These are phyloP conservation scores for Phytophthora palmivora DNA, from an alignment of 352 stramenopile species.

Conservation along the genomic window DNA sequence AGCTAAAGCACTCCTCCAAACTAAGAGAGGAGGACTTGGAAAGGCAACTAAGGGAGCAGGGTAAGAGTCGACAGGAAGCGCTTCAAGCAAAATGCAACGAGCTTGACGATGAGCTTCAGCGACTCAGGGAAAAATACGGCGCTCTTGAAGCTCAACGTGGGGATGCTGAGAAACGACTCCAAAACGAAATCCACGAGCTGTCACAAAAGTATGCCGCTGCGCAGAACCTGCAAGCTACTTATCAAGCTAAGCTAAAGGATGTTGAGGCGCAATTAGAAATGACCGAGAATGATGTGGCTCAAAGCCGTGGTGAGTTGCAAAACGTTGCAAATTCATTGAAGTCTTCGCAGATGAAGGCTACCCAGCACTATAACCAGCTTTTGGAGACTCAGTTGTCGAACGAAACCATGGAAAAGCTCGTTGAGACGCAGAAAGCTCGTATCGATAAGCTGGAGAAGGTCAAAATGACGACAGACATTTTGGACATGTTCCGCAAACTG, in stretches of 20 bases:
- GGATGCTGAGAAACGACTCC: slow-evolving; percentile 40
- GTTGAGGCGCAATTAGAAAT: slow-evolving; percentile 56
- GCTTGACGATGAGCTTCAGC: slow-evolving; percentile 36
- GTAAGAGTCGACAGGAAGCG: slow-evolving; percentile 36
- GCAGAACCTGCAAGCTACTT: slow-evolving; percentile 31
- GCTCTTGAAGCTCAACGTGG: slow-evolving; percentile 38
- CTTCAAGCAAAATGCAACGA: slow-evolving; percentile 43
- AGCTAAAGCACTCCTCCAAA: slow-evolving; percentile 32
- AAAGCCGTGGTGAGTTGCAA: slow-evolving; percentile 55
- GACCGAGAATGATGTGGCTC: slow-evolving; percentile 58
- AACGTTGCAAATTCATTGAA: slow-evolving; percentile 62
- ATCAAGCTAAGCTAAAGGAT: slow-evolving; percentile 37
- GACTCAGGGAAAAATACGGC: slow-evolving; percentile 35
- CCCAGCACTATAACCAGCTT: slow-evolving; percentile 62
- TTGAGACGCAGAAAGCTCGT: slow-evolving; percentile 62
- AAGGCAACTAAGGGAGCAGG: slow-evolving; percentile 32
- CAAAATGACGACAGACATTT: slow-evolving; percentile 82
- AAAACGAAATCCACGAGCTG: slow-evolving; percentile 36
- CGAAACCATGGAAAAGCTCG: slow-evolving; percentile 51
- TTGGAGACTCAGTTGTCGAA: slow-evolving; percentile 45
- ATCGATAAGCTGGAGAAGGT: slow-evolving; percentile 85
- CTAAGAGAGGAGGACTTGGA: slow-evolving; percentile 39
- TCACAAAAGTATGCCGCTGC: slow-evolving; percentile 34
- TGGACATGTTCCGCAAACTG: slow-evolving; percentile 74
- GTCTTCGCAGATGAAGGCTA: slow-evolving; percentile 58